A percentile compares a stretch with the other conserved stretches of the same genome.
Evolutionary conservation across 441 rosid genomes (phyloP).

Genomic region (Geranium incanum): DNA sequence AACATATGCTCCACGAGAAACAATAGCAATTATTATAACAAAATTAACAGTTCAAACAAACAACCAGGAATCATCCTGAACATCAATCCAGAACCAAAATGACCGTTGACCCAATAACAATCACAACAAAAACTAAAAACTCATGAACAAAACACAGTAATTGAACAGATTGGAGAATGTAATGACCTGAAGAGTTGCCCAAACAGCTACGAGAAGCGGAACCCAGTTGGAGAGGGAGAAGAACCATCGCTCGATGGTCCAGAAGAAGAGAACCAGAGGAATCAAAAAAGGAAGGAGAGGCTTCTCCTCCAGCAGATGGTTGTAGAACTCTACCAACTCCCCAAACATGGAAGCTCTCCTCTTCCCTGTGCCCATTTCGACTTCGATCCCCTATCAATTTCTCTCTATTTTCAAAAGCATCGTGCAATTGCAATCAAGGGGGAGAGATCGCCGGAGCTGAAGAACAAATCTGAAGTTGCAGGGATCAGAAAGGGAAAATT

Average conservation of each 20-base stretch:
- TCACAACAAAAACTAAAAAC: background rate
- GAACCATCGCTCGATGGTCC: slow-evolving; percentile 85
- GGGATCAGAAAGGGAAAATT: background rate
- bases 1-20: background rate
- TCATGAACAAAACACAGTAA: background rate
- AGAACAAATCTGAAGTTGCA: background rate
- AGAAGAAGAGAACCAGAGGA: slow-evolving; percentile 49
- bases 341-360: slow-evolving; percentile 35
- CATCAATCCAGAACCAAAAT: no score
- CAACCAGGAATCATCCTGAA: no score
- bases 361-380: slow-evolving; percentile 25
- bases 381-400: background rate
- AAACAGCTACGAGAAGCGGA: slow-evolving; percentile 76
- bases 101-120: background rate
- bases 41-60: no score
- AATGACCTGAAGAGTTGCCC: slow-evolving; percentile 79
- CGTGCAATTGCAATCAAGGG: background rate
- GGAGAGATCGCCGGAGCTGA: background rate
- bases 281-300: slow-evolving; percentile 50
- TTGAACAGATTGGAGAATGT: background rate
- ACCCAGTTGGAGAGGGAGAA: slow-evolving; percentile 86
- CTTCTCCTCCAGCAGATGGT: slow-evolving; percentile 50
- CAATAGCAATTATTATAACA: no score
- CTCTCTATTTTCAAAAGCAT: background rate
- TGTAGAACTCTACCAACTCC: slow-evolving; percentile 42